Percentiles rank a stretch among this genome's conserved stretches.
Evolutionary conservation across 768 basidiomycete genomes (phyloP).

Genomic region (Harrya chromipes): DNA sequence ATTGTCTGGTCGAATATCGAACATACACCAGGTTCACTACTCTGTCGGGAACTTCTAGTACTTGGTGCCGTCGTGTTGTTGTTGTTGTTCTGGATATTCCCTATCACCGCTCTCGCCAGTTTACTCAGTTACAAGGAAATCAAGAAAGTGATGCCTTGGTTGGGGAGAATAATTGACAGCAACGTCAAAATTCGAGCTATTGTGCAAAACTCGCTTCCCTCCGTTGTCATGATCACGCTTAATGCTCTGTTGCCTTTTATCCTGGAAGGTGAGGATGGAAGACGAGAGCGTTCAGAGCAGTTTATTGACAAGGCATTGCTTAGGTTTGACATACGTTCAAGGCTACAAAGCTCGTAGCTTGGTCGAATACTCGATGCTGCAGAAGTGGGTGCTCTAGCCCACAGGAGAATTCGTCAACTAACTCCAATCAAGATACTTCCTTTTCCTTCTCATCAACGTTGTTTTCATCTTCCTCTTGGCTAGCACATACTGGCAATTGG

Average conservation of each 20-base stretch:
- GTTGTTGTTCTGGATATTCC: slow-evolving; percentile 90
- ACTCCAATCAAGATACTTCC: slow-evolving; percentile 67
- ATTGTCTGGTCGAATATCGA: slow-evolving; percentile 93
- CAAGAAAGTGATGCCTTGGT: slow-evolving; percentile 84
- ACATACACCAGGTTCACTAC: slow-evolving; percentile 53
- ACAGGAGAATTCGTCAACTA: neutral
- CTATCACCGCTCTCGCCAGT: slow-evolving; percentile 82
- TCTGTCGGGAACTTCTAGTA: slow-evolving; percentile 70
- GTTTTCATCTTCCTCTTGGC: slow-evolving; percentile 93
- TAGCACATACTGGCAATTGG: slow-evolving; percentile 87
- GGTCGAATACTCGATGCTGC: slow-evolving; percentile 89
- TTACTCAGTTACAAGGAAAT: slow-evolving; percentile 93
- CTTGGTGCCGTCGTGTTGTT: slow-evolving; percentile 65
- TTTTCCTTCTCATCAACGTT: slow-evolving; percentile 89
- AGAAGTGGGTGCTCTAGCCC: slow-evolving; percentile 58
- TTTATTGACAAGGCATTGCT: slow-evolving; percentile 29
- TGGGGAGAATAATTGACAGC: slow-evolving; percentile 78
- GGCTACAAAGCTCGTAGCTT: slow-evolving; percentile 88
- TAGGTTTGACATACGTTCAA: slow-evolving; percentile 77
- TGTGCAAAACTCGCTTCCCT: slow-evolving; percentile 93
- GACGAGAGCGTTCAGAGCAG: neutral
- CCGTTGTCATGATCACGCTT: slow-evolving; percentile 83
- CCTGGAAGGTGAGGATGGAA: slow-evolving; percentile 62
- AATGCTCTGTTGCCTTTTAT: slow-evolving; percentile 89
- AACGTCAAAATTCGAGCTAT: slow-evolving; percentile 80